Evolutionary conservation across 768 basidiomycete genomes (phyloP), one percentile per base, ranked within the genome.

Genomic region (Tricholoma furcatifolium): DNA sequence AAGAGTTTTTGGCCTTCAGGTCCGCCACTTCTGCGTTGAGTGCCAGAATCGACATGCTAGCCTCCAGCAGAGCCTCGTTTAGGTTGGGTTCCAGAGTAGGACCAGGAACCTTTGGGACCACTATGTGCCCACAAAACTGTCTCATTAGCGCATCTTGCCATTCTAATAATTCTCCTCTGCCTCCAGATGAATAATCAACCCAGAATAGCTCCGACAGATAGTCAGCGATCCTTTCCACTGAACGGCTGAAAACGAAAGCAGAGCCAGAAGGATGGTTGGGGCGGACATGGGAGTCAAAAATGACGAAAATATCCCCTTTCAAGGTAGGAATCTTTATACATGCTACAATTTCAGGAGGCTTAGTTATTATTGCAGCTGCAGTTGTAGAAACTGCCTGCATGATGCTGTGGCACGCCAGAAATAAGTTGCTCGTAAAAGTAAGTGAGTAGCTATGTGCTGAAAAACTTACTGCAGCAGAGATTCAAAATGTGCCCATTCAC

Each of bases 281-380:
- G 10, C 87, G 75, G 5, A 83, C 76, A 61, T 87, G 86, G 2
- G 85, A 85, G 66, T 88, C 86, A 53, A 88, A 88, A 39, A 87
- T 67, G 41, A 81, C 72, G 57, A 81, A 87, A 14, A 81, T 63
- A 20, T 67, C 63, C 69, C 72, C 57, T 30, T 41, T 48, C 1
- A 61, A 53, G n/a, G 60, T 59, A 12, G 64, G 62, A 12, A 73
- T 66, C 47, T 70, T 70, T 54, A 84, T 61, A 60, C 83, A 80
- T 15, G 78, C 73, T 11, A 88, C 65, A 47, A 88, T 87, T 61
- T 88, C 87, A 0, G 87, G 86, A 32, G 87, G 84, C 18, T 85
- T 83, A 0, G 87, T 88, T 54, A 88, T 81, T 46, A 87, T 72
- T 32, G 70, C 70, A 48, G 77, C 77, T 41, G 74, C 52, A 46